Base-by-base conservation (phyloP, 495 filamentous ascomycete genomes). In the Aspergillus carlsbadensis region DNA sequence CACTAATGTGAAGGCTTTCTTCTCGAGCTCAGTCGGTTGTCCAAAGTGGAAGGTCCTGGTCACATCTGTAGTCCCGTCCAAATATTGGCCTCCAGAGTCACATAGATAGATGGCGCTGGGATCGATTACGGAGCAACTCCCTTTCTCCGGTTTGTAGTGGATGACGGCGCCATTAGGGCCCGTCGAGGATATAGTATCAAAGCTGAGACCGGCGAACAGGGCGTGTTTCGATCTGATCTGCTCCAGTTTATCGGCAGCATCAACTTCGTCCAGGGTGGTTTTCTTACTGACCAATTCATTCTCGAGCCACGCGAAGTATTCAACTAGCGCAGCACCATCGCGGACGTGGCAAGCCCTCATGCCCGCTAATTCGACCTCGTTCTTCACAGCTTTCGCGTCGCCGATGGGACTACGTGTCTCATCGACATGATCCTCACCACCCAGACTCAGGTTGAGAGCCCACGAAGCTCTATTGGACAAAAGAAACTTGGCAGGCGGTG, bases 301-400 rank as follows among this genome's bases (percentile, higher is more conserved):
- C 68, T 99, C 93, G 6, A 99, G 78, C 95, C 95, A 99, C 14
- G 95, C 89, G 70, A 99, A 97, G 70, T 90, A 99, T 67, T 96
- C 86, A 39, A 82, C 91, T 52, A 98, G 71, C 10, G 95, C 93
- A 22, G 91, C 95, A 24, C 95, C 95, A 66, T 99, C 95, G 45
- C 95, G 84, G 57, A 96, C 86, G 67, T 99, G 95, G 65, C 94
- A 98, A 24, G 86, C 81, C 53, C 91, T 82, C 94, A 98, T 98
- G 44, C 95, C 95, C 64, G 92, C 84, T 18, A 96, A 76, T 72
- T 99, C 95, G 2, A 79, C 83, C 53, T 92, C 88, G 61, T 98
- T 99, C 77, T 99, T 99, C 66, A 97, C 78, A n/a, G 95, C 91
- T 75, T 99, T 99, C 17, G 91, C 85, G 72, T 97, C 93, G n/a